phyloP scores from a whole-genome alignment of 1,139 yeast genomes.

The Taphrina deformans region DNA sequence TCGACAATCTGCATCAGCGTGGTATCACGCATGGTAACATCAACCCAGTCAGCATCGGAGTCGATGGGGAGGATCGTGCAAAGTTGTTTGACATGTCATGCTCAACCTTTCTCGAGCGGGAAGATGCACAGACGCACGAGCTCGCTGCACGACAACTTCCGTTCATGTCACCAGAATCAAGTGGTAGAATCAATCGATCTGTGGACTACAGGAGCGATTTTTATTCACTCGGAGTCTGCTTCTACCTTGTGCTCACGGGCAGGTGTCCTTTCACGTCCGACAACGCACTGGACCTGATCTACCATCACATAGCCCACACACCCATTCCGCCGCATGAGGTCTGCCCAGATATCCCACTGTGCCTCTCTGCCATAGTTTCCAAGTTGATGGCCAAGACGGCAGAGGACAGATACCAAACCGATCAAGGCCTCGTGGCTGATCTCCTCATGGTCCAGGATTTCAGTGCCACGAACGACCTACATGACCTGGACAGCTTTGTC shows the following conservation, averaged over 20 bases:
- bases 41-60: slow-evolving; percentile 16
- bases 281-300: slow-evolving; percentile 20
- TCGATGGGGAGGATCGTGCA: not conserved
- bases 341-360: not conserved
- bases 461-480: not conserved
- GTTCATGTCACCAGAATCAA: slow-evolving; percentile 29
- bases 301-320: slow-evolving; percentile 28
- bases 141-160: slow-evolving; percentile 14
- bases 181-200: slow-evolving; percentile 29
- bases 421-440: slow-evolving; percentile 21
- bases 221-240: slow-evolving; percentile 27
- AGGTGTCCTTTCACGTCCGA: slow-evolving; percentile 26
- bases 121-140: slow-evolving; percentile 19
- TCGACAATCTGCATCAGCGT: slow-evolving; percentile 9
- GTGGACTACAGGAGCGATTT: slow-evolving; percentile 33
- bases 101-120: slow-evolving; percentile 23
- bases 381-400: slow-evolving; percentile 31
- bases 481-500: not conserved
- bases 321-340: slow-evolving; percentile 8
- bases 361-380: slow-evolving; percentile 12
- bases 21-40: slow-evolving; percentile 28
- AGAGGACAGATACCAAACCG: slow-evolving; percentile 31
- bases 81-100: slow-evolving; percentile 11
- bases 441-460: slow-evolving; percentile 1
- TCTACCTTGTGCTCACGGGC: slow-evolving; percentile 26